Percentiles rank a stretch among this genome's conserved stretches.
Conservation (phyloP, 129 eudicot species). For the Smallanthus sonchifolius region DNA sequence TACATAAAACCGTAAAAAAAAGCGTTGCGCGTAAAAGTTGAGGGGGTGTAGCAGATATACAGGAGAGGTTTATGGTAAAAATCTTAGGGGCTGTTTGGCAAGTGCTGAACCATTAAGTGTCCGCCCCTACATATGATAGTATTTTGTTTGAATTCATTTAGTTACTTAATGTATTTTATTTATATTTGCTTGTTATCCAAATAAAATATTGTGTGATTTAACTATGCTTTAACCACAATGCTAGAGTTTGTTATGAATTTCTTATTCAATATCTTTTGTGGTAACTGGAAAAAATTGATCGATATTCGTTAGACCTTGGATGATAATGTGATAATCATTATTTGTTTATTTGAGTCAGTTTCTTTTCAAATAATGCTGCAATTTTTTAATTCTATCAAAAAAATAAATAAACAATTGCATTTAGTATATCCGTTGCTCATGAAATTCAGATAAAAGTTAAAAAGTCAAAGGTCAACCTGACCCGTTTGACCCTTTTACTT, state of each 20-base stretch:
- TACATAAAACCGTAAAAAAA: too few relatives aligned
- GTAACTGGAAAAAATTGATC: neutral
- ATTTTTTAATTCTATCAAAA: neutral
- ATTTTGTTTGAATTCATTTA: too few relatives aligned
- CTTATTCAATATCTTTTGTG: neutral
- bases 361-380: neutral
- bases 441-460: neutral
- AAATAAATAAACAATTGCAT: neutral
- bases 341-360: neutral
- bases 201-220: neutral
- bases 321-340: neutral
- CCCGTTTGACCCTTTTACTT: neutral
- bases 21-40: too few relatives aligned
- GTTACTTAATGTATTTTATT: too few relatives aligned
- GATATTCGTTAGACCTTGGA: too few relatives aligned
- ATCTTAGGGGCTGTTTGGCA: too few relatives aligned
- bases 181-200: too few relatives aligned
- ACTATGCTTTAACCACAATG: neutral
- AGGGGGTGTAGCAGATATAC: too few relatives aligned
- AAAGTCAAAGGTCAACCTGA: neutral
- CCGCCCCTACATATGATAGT: too few relatives aligned
- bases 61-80: too few relatives aligned
- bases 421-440: neutral
- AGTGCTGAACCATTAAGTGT: too few relatives aligned
- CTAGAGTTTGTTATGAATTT: neutral